Percentiles rank a stretch among this genome's conserved stretches.
Conservation (phyloP, 805 yeast species). For the Cyberlindnera petersonii region DNA sequence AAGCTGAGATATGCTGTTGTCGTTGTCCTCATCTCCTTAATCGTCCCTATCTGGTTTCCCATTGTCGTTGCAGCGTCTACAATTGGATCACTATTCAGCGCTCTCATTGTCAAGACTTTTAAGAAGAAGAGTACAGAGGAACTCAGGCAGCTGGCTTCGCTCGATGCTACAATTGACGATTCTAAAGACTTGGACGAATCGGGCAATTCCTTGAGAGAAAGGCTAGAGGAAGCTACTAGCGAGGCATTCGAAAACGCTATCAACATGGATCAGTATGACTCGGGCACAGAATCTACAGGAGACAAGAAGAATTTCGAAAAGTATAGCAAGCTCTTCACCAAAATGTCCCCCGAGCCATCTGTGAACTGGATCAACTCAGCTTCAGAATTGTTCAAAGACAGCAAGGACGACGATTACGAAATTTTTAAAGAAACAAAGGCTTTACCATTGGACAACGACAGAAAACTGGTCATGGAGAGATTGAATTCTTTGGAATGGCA, state of each 20-base stretch:
- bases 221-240: slow-evolving; percentile 26
- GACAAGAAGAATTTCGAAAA: background rate
- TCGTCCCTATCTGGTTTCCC: slow-evolving; percentile 51
- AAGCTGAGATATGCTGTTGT: slow-evolving; percentile 26
- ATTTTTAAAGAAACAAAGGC: slow-evolving; percentile 19
- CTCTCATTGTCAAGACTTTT: slow-evolving; percentile 36
- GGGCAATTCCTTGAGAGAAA: slow-evolving; percentile 9
- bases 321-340: background rate
- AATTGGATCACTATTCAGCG: slow-evolving; percentile 36
- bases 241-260: slow-evolving; percentile 25
- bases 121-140: slow-evolving; percentile 14
- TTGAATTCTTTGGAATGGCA: slow-evolving; percentile 70
- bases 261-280: slow-evolving; percentile 21
- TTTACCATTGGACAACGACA: slow-evolving; percentile 35
- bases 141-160: slow-evolving; percentile 7
- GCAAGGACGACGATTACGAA: slow-evolving; percentile 15
- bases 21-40: slow-evolving; percentile 18
- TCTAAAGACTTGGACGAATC: background rate
- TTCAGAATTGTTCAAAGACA: slow-evolving; percentile 10
- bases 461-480: slow-evolving; percentile 42
- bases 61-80: slow-evolving; percentile 34
- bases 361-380: slow-evolving; percentile 1
- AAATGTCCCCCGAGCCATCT: background rate
- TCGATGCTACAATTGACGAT: background rate
- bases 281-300: slow-evolving; percentile 18